Evolutionary conservation across 441 rosid genomes (phyloP).

Genomic region (Pelargonium fulgidum): DNA sequence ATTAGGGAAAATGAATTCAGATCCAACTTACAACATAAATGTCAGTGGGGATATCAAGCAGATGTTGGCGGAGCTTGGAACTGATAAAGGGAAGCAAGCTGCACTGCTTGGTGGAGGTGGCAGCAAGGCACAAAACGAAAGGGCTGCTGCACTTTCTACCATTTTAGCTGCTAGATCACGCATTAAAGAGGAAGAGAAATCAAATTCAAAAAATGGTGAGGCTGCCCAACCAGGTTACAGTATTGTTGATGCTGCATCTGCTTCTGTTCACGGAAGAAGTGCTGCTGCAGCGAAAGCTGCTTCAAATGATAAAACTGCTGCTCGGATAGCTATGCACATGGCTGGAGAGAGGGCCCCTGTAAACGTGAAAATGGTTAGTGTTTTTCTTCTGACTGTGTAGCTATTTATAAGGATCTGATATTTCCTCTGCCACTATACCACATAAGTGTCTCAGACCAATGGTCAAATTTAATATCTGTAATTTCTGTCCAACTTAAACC

Average conservation of each 20-base stretch:
- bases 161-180: conserved; percentile 79
- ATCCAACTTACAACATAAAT: conserved; percentile 74
- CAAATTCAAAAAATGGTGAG: conserved; percentile 42
- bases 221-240: conserved; percentile 47
- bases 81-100: conserved; percentile 75
- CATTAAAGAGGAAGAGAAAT: conserved; percentile 52
- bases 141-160: conserved; percentile 85
- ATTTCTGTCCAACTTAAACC: conserved; percentile 1
- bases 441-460: not conserved
- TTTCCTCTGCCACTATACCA: not conserved
- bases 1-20: conserved; percentile 54
- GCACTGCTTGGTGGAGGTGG: conserved; percentile 95
- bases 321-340: conserved; percentile 92
- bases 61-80: conserved; percentile 85
- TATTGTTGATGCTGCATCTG: conserved; percentile 94
- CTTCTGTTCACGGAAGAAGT: conserved; percentile 92
- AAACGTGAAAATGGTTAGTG: conserved; percentile 72
- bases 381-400: conserved; percentile 11
- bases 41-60: conserved; percentile 76
- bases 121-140: conserved; percentile 81
- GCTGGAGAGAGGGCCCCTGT: conserved; percentile 89
- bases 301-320: conserved; percentile 72
- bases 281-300: conserved; percentile 88
- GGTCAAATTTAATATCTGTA: conserved; percentile 3
- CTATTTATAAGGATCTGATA: not conserved